Evolutionary conservation across 2,329 filamentous ascomycete species (phyloP).

Genomic region (Ophiostoma piceae): DNA sequence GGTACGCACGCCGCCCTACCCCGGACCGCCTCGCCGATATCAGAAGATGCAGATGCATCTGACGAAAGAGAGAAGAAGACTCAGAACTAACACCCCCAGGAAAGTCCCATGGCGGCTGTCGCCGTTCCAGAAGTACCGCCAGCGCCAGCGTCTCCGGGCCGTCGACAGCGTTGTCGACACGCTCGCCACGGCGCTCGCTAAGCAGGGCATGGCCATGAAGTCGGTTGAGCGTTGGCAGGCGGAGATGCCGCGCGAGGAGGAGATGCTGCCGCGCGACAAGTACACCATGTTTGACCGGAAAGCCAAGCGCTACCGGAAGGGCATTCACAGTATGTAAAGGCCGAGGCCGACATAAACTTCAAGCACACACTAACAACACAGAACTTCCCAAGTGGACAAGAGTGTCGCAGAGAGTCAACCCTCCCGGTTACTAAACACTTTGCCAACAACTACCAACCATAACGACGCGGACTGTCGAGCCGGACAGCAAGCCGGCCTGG

Average conservation of each 20-base stretch:
- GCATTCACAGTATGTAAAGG: constrained; percentile 81
- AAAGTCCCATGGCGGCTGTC: constrained; percentile 98
- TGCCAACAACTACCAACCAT: not conserved
- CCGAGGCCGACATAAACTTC: not conserved
- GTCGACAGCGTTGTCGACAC: constrained; percentile 86
- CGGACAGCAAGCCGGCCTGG: not conserved
- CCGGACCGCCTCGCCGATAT: not conserved
- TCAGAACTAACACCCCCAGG: constrained; percentile 41
- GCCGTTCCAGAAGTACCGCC: constrained; percentile 80
- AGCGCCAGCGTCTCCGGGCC: constrained; percentile 72
- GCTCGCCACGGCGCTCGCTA: constrained; percentile 70
- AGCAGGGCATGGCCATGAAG: constrained; percentile 66
- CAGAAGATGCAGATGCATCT: not conserved
- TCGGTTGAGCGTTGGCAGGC: constrained; percentile 84
- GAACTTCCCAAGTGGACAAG: constrained; percentile 90
- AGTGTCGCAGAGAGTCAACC: constrained; percentile 88
- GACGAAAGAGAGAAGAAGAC: no score
- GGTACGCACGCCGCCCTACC: constrained; percentile 48
- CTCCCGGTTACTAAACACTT: constrained; percentile 71
- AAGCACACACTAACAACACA: constrained; percentile 35
- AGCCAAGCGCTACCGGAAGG: constrained; percentile 91
- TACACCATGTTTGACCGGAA: constrained; percentile 98
- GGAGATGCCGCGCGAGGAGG: constrained; percentile 91
- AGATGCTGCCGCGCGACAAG: constrained; percentile 96
- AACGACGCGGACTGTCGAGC: not conserved